Base-by-base conservation (phyloP, 2,329 filamentous ascomycete species). In the Simplicillium aogashimaense region DNA sequence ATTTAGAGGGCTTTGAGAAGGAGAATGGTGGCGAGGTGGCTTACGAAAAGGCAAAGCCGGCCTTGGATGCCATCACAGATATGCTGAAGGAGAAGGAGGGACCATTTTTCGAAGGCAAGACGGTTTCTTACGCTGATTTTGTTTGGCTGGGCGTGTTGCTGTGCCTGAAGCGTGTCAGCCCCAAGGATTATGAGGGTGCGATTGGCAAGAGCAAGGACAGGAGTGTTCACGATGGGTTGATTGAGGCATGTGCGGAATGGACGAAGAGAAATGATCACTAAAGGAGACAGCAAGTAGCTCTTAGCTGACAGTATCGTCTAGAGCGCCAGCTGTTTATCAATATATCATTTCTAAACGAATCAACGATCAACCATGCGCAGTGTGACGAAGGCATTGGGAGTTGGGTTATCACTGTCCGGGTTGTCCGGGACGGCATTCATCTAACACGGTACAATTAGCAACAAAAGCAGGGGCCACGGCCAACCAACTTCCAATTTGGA, bases 61-160 rank as follows among this genome's bases (percentile, higher is more conserved):
- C 47, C 3, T 15, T 71, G 8, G 47, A 48, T 7, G 53, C 61
- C 35, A 48, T 64, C 1, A 64, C 67, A 36, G 63, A 53, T 2
- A 47, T 77, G 40, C 50, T 84, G 45, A 69, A 69, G 48, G 71
- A 78, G 57, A 71, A 71, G 30, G 65, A 69, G 0, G 81, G 82
- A 0, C 74, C 75, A 0, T 85, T 75, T 52, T 76, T 85, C 40
- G 37, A 73, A 44, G 82, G 82, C 0, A 57, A 69, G 36, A 67
- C 65, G 43, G 60, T 68, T 4, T 66, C 65, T 30, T 82, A 74
- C 53, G 70, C 69, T 4, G 78, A 80, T 52, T 74, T 84, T 41
- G 61, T 76, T 2, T 70, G 77, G 50, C 68, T 68, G 1, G 64
- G 63, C 1, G 60, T 62, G 29, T 45, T 79, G 42, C 55, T 70